Evolutionary conservation across 225 moss, liverwort and hornwort genomes (phyloP), one percentile per base, ranked within the genome.

Genomic region (Marchantia paleacea): DNA sequence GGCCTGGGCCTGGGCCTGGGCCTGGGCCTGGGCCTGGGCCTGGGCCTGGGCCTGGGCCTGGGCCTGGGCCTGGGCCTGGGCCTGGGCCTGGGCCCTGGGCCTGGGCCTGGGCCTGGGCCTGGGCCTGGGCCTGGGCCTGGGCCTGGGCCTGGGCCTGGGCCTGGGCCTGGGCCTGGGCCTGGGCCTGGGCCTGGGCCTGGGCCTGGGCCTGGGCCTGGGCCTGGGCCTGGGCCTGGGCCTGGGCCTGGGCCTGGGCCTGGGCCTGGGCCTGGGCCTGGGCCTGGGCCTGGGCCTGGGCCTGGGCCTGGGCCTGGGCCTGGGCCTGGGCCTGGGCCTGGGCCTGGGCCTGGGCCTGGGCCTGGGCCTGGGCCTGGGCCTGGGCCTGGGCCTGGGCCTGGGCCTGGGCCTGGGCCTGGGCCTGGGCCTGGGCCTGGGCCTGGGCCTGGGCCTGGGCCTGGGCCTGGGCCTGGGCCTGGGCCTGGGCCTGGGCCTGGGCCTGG

Each of bases 391-490:
- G 28, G 70, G 70, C 30, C 70, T 48, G 28, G 70, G 70, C 30
- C 70, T 48, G 28, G 70, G 70, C 30, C 70, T 48, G 28, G 70
- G 70, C 48, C 78, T 51, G 39, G 76, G 55, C 47, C 70, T 48
- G 28, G 70, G 47, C 30, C 70, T 48, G 28, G 78, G 78, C 48
- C 78, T 52, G 48, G 47, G 78, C 78, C 78, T 78, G 39, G 78
- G 78, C 78, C 78, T 78, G 78, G 78, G 78, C 78, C 58, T 64
- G 58, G 78, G 78, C 78, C 78, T 78, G 78, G 78, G 78, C 78
- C 78, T 78, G 70, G 70, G 70, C 70, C 70, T 71, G 47, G 70
- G 70, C 70, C 70, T 71, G 47, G 70, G 70, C 70, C 70, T 71
- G 70, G 19, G 70, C 70, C 70, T 71, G 47, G 29, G 70, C 70